Percentiles rank a stretch among this genome's conserved stretches.
phyloP scores from a whole-genome alignment of 1,284 basidiomycete genomes.

The Pascua guehoae region DNA sequence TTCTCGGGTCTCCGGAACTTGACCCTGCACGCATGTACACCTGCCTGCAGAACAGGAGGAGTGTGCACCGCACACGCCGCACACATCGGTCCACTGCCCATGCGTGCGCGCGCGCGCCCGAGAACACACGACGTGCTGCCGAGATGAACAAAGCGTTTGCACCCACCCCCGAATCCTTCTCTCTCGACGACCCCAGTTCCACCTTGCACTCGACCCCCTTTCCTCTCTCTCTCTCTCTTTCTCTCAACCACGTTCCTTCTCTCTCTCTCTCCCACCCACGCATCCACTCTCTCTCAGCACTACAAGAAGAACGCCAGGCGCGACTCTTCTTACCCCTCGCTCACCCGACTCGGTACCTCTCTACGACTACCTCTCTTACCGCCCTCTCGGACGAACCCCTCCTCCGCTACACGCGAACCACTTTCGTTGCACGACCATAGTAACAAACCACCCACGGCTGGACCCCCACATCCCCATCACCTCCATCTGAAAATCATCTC shows the following conservation, averaged over 20 bases:
- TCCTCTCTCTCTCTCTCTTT: neutral
- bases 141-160: no score
- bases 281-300: neutral
- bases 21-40: no score
- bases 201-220: neutral
- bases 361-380: neutral
- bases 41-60: no score
- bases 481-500: neutral
- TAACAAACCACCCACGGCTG: neutral
- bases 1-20: no score
- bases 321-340: neutral
- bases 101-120: no score
- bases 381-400: neutral
- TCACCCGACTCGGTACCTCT: neutral
- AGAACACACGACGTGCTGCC: no score
- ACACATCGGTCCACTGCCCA: no score
- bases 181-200: no score
- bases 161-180: no score
- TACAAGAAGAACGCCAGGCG: neutral
- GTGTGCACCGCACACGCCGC: no score
- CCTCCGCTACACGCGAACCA: neutral
- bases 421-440: neutral
- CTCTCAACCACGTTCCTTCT: neutral
- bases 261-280: neutral
- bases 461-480: neutral